Evolutionary conservation across 495 filamentous ascomycete genomes (phyloP).

Genomic region (Aeminium ludgeri): DNA sequence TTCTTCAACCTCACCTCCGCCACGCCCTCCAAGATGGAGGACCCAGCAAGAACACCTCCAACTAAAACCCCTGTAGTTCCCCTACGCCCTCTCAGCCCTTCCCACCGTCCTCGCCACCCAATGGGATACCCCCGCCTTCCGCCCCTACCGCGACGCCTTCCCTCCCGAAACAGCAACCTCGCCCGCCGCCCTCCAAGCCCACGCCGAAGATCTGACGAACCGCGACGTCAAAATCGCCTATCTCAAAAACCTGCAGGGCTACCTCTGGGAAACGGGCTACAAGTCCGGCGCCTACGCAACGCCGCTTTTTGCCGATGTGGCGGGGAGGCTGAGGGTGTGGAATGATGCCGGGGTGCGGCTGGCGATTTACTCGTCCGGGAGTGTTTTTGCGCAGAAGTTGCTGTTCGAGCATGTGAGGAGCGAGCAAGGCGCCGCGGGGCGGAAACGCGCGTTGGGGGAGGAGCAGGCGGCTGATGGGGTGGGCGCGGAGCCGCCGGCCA

Average conservation of each 20-base stretch:
- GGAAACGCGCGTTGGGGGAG: neutral
- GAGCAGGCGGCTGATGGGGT: no score
- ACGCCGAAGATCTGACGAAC: conserved; percentile 46
- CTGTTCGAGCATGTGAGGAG: conserved; percentile 49
- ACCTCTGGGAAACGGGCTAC: conserved; percentile 54
- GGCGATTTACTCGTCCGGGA: conserved; percentile 56
- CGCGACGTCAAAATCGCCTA: conserved; percentile 51
- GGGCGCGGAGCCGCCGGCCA: no score
- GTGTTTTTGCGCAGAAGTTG: conserved; percentile 53
- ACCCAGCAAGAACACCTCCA: no score
- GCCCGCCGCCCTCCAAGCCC: conserved; percentile 34
- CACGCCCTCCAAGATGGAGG: conserved; percentile 11
- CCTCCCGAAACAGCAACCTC: conserved; percentile 37
- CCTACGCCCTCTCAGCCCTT: conserved; percentile 47
- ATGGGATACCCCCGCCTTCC: conserved; percentile 42
- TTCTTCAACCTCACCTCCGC: no score
- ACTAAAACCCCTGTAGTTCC: no score
- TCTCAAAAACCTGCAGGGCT: conserved; percentile 56
- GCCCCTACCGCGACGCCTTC: conserved; percentile 43
- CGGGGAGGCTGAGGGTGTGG: conserved; percentile 37
- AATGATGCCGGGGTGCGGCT: conserved; percentile 29
- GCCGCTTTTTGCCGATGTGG: conserved; percentile 52
- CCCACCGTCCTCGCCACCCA: conserved; percentile 37
- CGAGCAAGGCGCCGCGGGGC: conserved; percentile 15
- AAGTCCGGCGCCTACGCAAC: conserved; percentile 40